Evolutionary conservation across 108 stramenopile species (phyloP), one percentile per base, ranked within the genome.

Genomic region (Chaetoceros tenuissimus): DNA sequence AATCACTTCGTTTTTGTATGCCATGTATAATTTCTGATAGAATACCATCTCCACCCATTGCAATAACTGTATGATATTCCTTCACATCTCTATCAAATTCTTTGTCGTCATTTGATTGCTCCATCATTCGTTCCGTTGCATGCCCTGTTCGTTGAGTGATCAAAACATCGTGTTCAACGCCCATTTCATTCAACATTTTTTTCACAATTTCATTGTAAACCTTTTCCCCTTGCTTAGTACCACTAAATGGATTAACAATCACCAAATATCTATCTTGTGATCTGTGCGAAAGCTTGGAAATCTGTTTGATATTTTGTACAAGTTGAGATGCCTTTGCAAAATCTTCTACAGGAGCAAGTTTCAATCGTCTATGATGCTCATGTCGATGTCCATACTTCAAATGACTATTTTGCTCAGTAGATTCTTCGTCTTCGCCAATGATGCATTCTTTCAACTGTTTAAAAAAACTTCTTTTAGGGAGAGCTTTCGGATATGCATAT

Each of bases 11-110:
- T 31, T 53, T 31, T 22, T 69, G 67, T 28, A 88, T 69, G 2
- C 87, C 93, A 52, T 90, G 82, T 53, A 90, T 45, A 24, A 85
- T 73, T 68, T 91, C 87, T 51, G 74, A 81, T n/a, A 94, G 46
- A 17, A 79, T 74, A 1, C 93, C 93, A 66, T 94, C 93, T 30
- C 93, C 93, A 19, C 93, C 89, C 62, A 94, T 62, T 44, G 78
- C 71, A 46, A 90, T 69, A 7, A 90, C 40, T 22, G 69, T 83
- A 48, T 79, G 69, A 63, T 90, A 94, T 22, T 69, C 55, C 18
- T 79, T 57, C 24, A 90, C 53, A 28, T 85, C 82, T 51, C 51
- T 64, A 3, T 56, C 48, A n/a, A n/a, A n/a, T 27, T 60, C 31
- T 46, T 46, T 17, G 24, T 73, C 69, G n/a, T 31, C 57, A 24